phyloP scores from a whole-genome alignment of 495 filamentous ascomycete genomes.

The Parathielavia hyrcaniae region DNA sequence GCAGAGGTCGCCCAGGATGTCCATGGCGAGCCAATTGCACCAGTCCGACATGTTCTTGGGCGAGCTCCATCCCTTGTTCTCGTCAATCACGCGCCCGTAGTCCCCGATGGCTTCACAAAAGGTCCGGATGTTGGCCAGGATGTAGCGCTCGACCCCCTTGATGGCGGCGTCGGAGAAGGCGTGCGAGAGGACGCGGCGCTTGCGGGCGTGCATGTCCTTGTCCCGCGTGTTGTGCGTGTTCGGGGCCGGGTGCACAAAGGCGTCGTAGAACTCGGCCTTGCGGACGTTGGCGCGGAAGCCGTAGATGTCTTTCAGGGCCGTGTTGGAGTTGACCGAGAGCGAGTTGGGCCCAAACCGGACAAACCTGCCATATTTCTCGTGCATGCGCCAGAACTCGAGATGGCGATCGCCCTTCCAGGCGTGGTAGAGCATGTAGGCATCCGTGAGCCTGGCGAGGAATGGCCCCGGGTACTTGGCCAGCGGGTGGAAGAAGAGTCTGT shows the following conservation, averaged over 20 bases:
- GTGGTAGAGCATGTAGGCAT: constrained; percentile 52
- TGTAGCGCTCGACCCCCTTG: constrained; percentile 52
- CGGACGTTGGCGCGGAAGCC: constrained; percentile 54
- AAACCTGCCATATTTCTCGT: constrained; percentile 53
- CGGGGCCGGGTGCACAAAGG: constrained; percentile 53
- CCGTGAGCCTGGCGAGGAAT: constrained; percentile 50
- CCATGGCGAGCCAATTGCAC: constrained; percentile 63
- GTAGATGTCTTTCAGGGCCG: constrained; percentile 56
- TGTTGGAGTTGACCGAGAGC: constrained; percentile 52
- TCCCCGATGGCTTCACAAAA: constrained; percentile 47
- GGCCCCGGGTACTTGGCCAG: constrained; percentile 63
- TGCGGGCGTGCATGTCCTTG: constrained; percentile 54
- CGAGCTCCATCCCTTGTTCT: constrained; percentile 41
- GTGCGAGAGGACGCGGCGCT: constrained; percentile 57
- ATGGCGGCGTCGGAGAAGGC: constrained; percentile 56
- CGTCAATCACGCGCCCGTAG: constrained; percentile 30
- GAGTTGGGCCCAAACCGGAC: constrained; percentile 58
- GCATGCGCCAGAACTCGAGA: constrained; percentile 51
- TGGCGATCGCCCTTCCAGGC: constrained; percentile 55
- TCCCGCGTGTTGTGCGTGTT: constrained; percentile 58
- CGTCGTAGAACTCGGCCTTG: constrained; percentile 60
- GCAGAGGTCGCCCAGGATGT: constrained; percentile 64
- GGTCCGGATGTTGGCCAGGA: constrained; percentile 47
- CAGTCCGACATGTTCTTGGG: constrained; percentile 55
- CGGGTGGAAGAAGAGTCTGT: constrained; percentile 57